A percentile compares a stretch with the other conserved stretches of the same genome.
Evolutionary conservation across 169 alveolate genomes (phyloP).

Genomic region (Fabrea salina): DNA sequence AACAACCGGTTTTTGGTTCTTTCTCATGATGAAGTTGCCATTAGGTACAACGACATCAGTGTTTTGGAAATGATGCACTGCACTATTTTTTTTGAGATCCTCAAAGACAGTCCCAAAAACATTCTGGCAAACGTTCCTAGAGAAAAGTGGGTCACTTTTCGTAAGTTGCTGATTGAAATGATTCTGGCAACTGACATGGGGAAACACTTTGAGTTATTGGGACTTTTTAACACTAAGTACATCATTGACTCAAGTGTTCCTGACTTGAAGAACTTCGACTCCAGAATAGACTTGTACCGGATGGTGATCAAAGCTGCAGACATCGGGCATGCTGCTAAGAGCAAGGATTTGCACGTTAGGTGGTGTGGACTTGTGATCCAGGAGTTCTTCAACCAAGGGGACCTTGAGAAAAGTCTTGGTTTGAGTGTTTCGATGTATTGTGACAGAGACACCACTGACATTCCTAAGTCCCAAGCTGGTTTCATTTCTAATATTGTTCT

Average conservation of each 20-base stretch:
- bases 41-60: constrained; percentile 90
- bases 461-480: constrained; percentile 93
- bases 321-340: constrained; percentile 90
- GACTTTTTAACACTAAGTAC: constrained; percentile 64
- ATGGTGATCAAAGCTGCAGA: constrained; percentile 54
- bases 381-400: constrained; percentile 91
- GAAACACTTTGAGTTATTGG: constrained; percentile 85
- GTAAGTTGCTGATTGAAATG: constrained; percentile 87
- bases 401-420: constrained; percentile 79
- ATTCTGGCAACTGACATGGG: constrained; percentile 93
- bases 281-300: neutral
- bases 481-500: constrained; percentile 88
- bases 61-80: constrained; percentile 93
- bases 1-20: constrained; percentile 50
- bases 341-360: constrained; percentile 84
- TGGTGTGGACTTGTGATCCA: constrained; percentile 91
- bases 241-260: neutral
- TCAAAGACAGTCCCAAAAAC: constrained; percentile 49
- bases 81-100: constrained; percentile 78
- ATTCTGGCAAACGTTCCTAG: constrained; percentile 47
- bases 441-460: constrained; percentile 90
- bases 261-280: neutral
- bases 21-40: constrained; percentile 3
- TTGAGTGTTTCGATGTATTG: constrained; percentile 94
- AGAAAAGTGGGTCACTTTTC: constrained; percentile 34